Conservation (phyloP, 139 green algal genomes). For the Tetraselmis striata region DNA sequence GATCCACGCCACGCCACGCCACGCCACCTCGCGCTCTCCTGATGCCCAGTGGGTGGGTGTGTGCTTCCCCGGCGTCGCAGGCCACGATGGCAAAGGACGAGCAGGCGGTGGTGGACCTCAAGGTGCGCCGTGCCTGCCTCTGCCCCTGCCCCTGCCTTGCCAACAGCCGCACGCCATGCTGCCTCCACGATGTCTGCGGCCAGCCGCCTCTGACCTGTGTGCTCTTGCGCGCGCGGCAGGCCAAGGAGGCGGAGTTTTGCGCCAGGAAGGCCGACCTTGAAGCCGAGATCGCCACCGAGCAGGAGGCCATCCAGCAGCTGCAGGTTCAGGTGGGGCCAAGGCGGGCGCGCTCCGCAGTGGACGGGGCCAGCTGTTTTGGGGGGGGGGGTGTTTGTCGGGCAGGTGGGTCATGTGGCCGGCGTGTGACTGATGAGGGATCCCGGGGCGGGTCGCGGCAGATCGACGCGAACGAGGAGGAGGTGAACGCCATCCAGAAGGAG, state of each 20-base stretch:
- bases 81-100: not conserved
- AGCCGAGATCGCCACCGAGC: not conserved
- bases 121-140: not conserved
- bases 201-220: no score
- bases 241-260: not conserved
- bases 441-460: no score
- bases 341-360: not conserved
- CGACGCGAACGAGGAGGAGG: not conserved
- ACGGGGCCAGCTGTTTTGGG: not conserved
- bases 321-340: not conserved
- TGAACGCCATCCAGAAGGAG: slow-evolving; percentile 10
- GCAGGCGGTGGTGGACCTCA: not conserved
- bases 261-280: not conserved
- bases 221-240: not conserved
- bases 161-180: no score
- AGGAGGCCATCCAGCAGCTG: not conserved
- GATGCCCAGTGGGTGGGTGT: no score
- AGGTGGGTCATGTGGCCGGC: not conserved
- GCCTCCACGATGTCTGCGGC: no score
- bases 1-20: no score
- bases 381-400: not conserved
- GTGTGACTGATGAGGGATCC: no score
- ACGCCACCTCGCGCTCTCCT: no score
- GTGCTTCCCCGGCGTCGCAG: no score
- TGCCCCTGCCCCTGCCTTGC: not conserved